Evolutionary conservation across 1,284 basidiomycete species (phyloP).

Genomic region (Cronartium quercuum): DNA sequence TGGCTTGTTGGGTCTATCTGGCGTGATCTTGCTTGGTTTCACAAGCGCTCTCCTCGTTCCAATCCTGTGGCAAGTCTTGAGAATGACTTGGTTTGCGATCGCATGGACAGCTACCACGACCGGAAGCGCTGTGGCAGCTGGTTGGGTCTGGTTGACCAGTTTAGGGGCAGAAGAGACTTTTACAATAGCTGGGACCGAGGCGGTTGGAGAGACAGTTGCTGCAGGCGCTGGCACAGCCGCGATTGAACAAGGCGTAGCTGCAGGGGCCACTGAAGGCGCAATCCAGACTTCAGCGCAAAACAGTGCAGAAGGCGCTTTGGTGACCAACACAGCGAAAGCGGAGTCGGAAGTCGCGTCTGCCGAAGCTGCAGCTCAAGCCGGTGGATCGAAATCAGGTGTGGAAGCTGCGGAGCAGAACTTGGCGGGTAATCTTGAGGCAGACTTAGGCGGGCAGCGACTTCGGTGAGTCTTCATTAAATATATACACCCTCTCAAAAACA

Average conservation of each 20-base stretch:
- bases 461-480: too few species aligned
- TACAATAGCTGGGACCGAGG: not conserved
- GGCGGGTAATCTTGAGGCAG: not conserved
- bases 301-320: not conserved
- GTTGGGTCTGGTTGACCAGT: conserved; percentile 9
- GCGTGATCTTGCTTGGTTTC: conserved; percentile 15
- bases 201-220: conserved; percentile 5
- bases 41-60: conserved; percentile 5
- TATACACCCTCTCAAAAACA: too few species aligned
- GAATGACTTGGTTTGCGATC: not conserved
- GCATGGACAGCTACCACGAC: not conserved
- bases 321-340: not conserved
- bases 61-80: conserved; percentile 8
- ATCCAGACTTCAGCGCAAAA: not conserved
- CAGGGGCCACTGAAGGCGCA: not conserved
- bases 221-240: not conserved
- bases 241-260: not conserved
- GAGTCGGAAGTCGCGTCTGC: not conserved
- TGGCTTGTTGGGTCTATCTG: conserved; percentile 5
- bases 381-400: not conserved
- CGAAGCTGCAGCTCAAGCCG: not conserved
- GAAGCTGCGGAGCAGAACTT: not conserved
- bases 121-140: conserved; percentile 4
- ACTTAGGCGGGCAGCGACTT: too few species aligned
- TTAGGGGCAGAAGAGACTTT: not conserved